These are phyloP conservation scores for Xylariaceae sp. DNA, from an alignment of 2,329 filamentous ascomycete species.

Conservation along the genomic window DNA sequence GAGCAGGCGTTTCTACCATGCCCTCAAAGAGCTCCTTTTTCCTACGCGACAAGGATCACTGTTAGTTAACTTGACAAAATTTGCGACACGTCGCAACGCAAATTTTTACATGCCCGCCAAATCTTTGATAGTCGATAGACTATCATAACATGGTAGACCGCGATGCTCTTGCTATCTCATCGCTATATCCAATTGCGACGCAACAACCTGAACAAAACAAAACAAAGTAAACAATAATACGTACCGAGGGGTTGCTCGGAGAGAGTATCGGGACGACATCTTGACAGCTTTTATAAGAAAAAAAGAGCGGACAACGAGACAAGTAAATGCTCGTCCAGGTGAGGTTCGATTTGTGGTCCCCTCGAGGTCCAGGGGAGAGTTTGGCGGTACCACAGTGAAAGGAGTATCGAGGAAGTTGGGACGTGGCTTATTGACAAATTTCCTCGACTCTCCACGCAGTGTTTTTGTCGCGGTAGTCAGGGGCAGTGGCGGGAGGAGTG, in stretches of 20 bases:
- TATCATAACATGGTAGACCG: not conserved
- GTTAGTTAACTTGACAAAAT: constrained; percentile 3
- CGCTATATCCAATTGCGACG: not conserved
- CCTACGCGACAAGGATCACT: constrained; percentile 42
- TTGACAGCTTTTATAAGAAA: constrained; percentile 10
- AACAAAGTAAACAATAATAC: constrained; percentile 16
- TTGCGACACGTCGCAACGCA: not conserved
- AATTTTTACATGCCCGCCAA: not conserved
- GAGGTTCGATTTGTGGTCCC: constrained; percentile 1
- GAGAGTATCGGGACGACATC: constrained; percentile 33
- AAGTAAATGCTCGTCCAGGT: constrained; percentile 37
- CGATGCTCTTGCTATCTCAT: not conserved
- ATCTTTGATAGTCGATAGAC: not conserved
- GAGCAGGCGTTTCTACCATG: constrained; percentile 64
- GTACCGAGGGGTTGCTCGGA: constrained; percentile 33
- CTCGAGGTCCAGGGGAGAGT: not conserved
- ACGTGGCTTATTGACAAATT: constrained; percentile 27
- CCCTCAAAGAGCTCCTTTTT: constrained; percentile 68
- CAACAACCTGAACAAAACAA: not conserved
- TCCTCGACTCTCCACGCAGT: constrained; percentile 5
- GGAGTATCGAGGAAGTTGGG: not conserved
- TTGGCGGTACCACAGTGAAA: not conserved
- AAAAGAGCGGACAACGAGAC: constrained; percentile 38
- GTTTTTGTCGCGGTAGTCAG: constrained; percentile 23
- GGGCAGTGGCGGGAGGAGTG: constrained; percentile 14